These are phyloP conservation scores for Nigrospora sphaerica DNA, from an alignment of 2,329 filamentous ascomycete genomes.

Conservation along the genomic window DNA sequence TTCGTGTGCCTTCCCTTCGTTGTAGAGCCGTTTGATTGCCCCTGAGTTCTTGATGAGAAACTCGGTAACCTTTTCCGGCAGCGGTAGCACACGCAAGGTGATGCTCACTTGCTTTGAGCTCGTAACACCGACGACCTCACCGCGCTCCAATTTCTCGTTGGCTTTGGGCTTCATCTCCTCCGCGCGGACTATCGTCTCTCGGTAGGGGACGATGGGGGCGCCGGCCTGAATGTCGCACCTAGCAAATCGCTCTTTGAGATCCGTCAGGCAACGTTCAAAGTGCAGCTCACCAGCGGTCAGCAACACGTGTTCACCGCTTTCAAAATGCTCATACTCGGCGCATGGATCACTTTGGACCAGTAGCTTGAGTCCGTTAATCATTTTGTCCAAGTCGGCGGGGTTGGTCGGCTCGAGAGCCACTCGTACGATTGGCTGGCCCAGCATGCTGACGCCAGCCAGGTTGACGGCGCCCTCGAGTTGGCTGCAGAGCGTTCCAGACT, in stretches of 20 bases:
- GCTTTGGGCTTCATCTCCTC: constrained; percentile 88
- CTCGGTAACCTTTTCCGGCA: constrained; percentile 72
- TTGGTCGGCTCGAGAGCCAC: constrained; percentile 92
- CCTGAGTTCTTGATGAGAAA: constrained; percentile 76
- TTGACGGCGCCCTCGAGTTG: constrained; percentile 82
- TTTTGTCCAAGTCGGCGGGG: constrained; percentile 85
- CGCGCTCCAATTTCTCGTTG: constrained; percentile 80
- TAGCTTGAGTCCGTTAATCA: constrained; percentile 81
- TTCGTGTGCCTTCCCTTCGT: constrained; percentile 52
- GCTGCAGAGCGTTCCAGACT: constrained; percentile 89
- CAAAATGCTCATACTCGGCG: constrained; percentile 88
- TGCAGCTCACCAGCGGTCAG: constrained; percentile 91
- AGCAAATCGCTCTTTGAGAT: constrained; percentile 87
- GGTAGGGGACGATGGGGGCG: constrained; percentile 89
- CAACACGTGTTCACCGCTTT: constrained; percentile 90
- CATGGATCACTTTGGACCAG: constrained; percentile 94
- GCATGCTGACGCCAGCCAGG: constrained; percentile 74
- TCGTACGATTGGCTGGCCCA: constrained; percentile 84
- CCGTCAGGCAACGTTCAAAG: constrained; percentile 86
- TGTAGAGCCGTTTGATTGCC: constrained; percentile 73
- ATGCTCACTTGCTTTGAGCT: constrained; percentile 82
- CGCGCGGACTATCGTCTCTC: constrained; percentile 81
- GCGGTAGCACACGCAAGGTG: constrained; percentile 66
- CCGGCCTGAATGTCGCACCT: constrained; percentile 92
- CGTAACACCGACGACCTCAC: constrained; percentile 67